phyloP scores from a whole-genome alignment of 1,139 yeast species.

The Pichia sp. region DNA sequence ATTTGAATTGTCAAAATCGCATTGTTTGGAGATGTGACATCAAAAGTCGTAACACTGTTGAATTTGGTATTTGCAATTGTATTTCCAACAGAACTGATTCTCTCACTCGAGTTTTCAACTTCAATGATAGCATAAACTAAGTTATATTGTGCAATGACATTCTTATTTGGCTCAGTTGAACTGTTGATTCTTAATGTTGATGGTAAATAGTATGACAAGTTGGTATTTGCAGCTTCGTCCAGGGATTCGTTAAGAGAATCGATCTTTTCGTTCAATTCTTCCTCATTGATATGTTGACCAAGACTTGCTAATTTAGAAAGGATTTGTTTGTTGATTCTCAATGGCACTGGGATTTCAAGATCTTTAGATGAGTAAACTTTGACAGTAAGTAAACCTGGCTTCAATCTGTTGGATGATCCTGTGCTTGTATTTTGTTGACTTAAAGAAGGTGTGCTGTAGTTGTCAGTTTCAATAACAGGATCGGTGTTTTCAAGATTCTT shows the following conservation, averaged over 20 bases:
- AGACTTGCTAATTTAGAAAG: conserved; percentile 47
- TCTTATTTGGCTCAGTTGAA: conserved; percentile 40
- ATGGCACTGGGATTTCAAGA: conserved; percentile 52
- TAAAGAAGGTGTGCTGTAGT: not conserved
- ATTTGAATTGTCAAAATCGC: conserved; percentile 58
- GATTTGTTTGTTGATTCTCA: conserved; percentile 50
- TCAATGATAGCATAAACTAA: conserved; percentile 62
- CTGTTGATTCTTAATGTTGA: conserved; percentile 55
- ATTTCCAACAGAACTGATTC: conserved; percentile 37
- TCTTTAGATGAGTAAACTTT: conserved; percentile 63
- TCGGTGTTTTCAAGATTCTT: conserved; percentile 31
- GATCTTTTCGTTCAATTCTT: conserved; percentile 42
- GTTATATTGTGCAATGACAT: conserved; percentile 43
- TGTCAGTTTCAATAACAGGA: conserved; percentile 29
- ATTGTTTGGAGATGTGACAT: conserved; percentile 65
- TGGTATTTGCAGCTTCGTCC: conserved; percentile 28
- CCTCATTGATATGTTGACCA: conserved; percentile 35
- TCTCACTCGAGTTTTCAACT: conserved; percentile 58
- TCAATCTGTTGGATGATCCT: conserved; percentile 17
- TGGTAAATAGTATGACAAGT: conserved; percentile 53
- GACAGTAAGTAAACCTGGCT: conserved; percentile 71
- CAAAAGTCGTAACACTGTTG: conserved; percentile 89
- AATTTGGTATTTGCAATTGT: conserved; percentile 59
- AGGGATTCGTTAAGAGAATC: conserved; percentile 36
- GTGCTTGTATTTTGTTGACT: not conserved